Evolutionary conservation across 768 basidiomycete genomes (phyloP).

Genomic region (Inosperma sp.): DNA sequence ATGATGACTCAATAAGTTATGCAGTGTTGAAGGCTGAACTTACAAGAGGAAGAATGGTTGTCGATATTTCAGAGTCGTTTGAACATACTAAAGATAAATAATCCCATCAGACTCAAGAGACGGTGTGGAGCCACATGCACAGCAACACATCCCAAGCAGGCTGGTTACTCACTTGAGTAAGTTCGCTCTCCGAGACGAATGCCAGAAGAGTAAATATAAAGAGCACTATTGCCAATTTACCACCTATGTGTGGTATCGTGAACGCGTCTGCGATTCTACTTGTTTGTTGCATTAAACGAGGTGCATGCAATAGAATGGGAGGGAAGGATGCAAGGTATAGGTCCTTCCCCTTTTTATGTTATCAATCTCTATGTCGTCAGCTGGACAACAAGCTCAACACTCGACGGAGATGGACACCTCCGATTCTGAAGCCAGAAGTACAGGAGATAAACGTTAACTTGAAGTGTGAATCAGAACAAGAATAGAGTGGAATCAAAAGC

Average conservation of each 20-base stretch:
- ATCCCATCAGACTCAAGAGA: slow-evolving; percentile 10
- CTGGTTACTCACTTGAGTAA: slow-evolving; percentile 56
- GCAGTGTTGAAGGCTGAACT: slow-evolving; percentile 22
- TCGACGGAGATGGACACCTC: too few relatives aligned
- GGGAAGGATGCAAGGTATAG: too few relatives aligned
- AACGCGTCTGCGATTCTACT: slow-evolving; percentile 18
- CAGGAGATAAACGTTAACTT: too few relatives aligned
- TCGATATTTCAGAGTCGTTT: slow-evolving; percentile 67
- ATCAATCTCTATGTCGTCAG: too few relatives aligned
- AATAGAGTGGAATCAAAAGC: too few relatives aligned
- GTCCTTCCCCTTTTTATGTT: too few relatives aligned
- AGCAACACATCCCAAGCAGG: background rate
- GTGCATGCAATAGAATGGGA: too few relatives aligned
- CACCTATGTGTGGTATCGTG: slow-evolving; percentile 36
- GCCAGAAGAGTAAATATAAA: slow-evolving; percentile 60
- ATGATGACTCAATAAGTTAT: slow-evolving; percentile 2
- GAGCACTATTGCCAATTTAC: slow-evolving; percentile 45
- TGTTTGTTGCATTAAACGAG: background rate
- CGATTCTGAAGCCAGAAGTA: too few relatives aligned
- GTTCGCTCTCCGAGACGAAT: slow-evolving; percentile 73
- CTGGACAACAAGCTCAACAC: too few relatives aligned
- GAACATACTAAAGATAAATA: slow-evolving; percentile 57
- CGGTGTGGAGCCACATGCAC: too few relatives aligned
- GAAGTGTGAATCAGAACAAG: too few relatives aligned
- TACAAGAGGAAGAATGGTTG: slow-evolving; percentile 91